Evolutionary conservation across 1,284 basidiomycete species (phyloP).

Genomic region (Lentinus polychrous): DNA sequence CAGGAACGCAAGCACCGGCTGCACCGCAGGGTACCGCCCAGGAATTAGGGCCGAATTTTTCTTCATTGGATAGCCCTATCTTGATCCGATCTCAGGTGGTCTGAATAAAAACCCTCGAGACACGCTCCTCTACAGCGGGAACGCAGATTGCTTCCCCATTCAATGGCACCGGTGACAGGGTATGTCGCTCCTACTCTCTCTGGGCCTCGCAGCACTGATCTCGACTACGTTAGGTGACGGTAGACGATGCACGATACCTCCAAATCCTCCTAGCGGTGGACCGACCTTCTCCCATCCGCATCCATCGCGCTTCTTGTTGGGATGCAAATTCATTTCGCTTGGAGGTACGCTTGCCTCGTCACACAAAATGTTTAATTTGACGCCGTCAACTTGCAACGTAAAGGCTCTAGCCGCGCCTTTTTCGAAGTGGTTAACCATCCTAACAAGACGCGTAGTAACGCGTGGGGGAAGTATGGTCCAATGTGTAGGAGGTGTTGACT

Average conservation of each 20-base stretch:
- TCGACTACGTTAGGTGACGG: background rate
- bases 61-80: constrained; percentile 4
- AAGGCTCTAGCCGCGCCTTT: constrained; percentile 26
- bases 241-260: background rate
- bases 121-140: no score
- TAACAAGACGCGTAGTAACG: constrained; percentile 64
- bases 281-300: constrained; percentile 61
- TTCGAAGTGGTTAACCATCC: constrained; percentile 52
- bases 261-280: constrained; percentile 49
- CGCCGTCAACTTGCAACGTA: constrained; percentile 14
- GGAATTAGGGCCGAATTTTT: constrained; percentile 2
- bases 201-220: background rate
- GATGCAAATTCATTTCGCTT: constrained; percentile 48
- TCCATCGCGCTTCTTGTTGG: constrained; percentile 73
- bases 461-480: constrained; percentile 60
- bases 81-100: constrained; percentile 14
- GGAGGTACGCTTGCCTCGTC: constrained; percentile 25
- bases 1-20: background rate
- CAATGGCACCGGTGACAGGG: no score
- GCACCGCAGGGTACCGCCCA: constrained; percentile 5
- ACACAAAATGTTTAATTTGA: constrained; percentile 7
- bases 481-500: constrained; percentile 41
- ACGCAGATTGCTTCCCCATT: background rate
- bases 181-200: no score
- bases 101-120: no score